Evolutionary conservation across 1,139 yeast species (phyloP).

Genomic region (Lodderomyces metapsilosis): DNA sequence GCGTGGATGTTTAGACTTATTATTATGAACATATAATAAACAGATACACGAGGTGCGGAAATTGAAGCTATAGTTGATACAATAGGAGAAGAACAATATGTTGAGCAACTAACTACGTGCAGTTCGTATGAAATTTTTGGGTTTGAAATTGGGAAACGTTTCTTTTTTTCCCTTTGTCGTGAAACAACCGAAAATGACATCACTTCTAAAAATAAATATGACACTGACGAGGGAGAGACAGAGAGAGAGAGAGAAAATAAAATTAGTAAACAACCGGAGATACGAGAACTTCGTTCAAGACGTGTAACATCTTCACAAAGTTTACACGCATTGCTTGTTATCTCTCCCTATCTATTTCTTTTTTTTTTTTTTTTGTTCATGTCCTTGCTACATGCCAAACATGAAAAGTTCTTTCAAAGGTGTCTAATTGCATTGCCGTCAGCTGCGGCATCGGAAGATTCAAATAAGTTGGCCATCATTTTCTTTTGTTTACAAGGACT

Average conservation of each 20-base stretch:
- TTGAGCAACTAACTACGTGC: too few species aligned
- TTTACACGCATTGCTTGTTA: neutral
- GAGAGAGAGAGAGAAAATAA: neutral
- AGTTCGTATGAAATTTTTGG: too few species aligned
- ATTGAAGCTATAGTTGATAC: too few species aligned
- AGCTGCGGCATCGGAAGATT: conserved; percentile 55
- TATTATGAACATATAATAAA: too few species aligned
- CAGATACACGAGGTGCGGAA: too few species aligned
- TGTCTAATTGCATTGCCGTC: conserved; percentile 53
- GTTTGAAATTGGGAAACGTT: neutral
- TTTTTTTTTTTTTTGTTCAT: neutral
- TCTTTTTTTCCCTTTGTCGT: neutral
- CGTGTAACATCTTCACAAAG: neutral
- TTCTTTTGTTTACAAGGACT: conserved; percentile 70
- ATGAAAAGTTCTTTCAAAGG: conserved; percentile 49
- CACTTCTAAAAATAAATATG: neutral
- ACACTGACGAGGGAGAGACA: neutral
- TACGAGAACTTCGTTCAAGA: neutral
- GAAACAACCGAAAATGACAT: conserved; percentile 6
- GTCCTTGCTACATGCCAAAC: conserved; percentile 30
- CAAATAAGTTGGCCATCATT: conserved; percentile 62
- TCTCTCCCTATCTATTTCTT: too few species aligned
- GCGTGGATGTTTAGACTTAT: too few species aligned
- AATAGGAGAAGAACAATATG: too few species aligned
- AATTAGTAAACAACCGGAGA: neutral